A percentile compares a stretch with the other conserved stretches of the same genome.
Conservation (phyloP, 1,139 yeast species). For the Hansenula lynferdii region DNA sequence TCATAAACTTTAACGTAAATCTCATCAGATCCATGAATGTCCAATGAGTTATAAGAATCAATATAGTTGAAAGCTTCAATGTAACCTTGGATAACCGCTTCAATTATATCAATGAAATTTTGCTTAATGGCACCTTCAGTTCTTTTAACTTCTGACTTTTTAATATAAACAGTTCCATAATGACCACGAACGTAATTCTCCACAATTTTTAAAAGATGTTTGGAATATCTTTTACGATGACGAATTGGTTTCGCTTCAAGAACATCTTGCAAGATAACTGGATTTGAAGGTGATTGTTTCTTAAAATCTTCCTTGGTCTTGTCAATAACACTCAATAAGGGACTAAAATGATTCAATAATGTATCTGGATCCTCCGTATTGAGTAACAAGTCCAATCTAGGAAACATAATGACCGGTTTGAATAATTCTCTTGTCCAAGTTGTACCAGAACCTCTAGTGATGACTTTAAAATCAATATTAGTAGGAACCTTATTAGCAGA, state of each 20-base stretch:
- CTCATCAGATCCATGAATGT: neutral
- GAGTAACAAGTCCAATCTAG: neutral
- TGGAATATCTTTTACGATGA: neutral
- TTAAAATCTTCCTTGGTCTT: neutral
- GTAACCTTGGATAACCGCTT: neutral
- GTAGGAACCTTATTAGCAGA: neutral
- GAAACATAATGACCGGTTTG: neutral
- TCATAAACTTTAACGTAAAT: slow-evolving; percentile 2
- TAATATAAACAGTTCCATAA: neutral
- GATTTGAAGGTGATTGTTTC: neutral
- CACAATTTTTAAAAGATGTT: neutral
- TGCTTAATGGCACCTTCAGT: neutral
- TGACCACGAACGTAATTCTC: neutral
- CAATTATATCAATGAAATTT: neutral
- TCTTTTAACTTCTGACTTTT: neutral
- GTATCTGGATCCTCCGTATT: neutral
- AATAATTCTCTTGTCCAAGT: neutral
- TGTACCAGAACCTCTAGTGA: neutral
- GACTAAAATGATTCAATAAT: neutral
- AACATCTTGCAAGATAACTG: neutral
- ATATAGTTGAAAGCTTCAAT: slow-evolving; percentile 1
- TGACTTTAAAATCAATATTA: neutral
- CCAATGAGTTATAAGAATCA: neutral
- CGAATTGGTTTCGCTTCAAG: neutral
- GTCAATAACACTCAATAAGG: neutral